phyloP scores from a whole-genome alignment of 768 basidiomycete genomes.

The Hemileccinum impolitum region DNA sequence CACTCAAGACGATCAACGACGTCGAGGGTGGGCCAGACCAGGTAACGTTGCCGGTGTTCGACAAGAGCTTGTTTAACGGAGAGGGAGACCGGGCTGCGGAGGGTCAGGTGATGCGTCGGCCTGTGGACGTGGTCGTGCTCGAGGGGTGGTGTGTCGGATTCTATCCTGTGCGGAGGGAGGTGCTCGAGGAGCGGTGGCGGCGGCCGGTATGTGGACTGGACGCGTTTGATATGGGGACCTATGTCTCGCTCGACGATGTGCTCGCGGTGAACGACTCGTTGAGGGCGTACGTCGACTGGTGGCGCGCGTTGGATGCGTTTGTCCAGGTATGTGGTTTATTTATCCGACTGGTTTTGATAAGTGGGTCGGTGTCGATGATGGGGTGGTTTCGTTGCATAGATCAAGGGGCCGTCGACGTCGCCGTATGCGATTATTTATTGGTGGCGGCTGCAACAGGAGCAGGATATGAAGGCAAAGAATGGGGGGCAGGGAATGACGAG shows the following conservation, averaged over 20 bases:
- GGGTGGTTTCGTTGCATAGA: constrained; percentile 27
- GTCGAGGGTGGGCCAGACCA: background rate
- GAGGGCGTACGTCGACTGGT: constrained; percentile 58
- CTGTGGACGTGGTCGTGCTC: constrained; percentile 79
- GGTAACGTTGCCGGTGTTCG: constrained; percentile 73
- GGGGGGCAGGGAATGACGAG: constrained; percentile 91
- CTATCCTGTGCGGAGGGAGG: constrained; percentile 50
- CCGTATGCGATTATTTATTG: constrained; percentile 63
- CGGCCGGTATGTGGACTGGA: constrained; percentile 23
- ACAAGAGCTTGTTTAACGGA: constrained; percentile 79
- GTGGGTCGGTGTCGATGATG: background rate
- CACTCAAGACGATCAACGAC: constrained; percentile 45
- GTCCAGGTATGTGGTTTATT: constrained; percentile 53
- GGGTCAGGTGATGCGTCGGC: constrained; percentile 40
- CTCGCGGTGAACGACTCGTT: constrained; percentile 62
- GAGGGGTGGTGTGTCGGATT: constrained; percentile 98
- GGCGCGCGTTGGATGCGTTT: constrained; percentile 69
- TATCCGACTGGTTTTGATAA: too few relatives aligned
- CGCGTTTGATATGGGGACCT: constrained; percentile 33
- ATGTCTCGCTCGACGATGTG: constrained; percentile 51
- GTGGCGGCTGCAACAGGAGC: constrained; percentile 91
- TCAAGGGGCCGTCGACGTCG: constrained; percentile 34
- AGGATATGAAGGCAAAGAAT: constrained; percentile 78
- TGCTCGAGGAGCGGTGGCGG: constrained; percentile 55
- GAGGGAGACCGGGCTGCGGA: constrained; percentile 75